phyloP scores from a whole-genome alignment of 2,329 filamentous ascomycete species.

The Dactylella cylindrospora region DNA sequence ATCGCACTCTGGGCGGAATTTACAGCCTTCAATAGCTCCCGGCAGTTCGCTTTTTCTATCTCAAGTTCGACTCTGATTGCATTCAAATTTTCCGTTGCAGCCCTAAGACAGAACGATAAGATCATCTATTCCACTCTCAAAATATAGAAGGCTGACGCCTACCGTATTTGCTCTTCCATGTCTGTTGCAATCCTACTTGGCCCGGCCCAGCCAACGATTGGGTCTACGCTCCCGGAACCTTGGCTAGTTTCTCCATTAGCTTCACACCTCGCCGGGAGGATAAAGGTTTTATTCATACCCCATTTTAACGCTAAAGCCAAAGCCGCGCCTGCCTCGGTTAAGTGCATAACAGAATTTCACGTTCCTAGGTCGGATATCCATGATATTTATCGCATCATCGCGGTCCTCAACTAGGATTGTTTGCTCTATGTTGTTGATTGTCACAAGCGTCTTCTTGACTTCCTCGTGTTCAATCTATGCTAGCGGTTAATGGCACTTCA shows the following conservation, averaged over 20 bases:
- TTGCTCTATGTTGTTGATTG: slow-evolving; percentile 80
- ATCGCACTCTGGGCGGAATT: background rate
- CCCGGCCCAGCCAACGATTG: slow-evolving; percentile 56
- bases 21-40: background rate
- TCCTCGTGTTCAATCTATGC: slow-evolving; percentile 71
- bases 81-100: slow-evolving; percentile 1
- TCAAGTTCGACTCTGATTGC: slow-evolving; percentile 1
- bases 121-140: background rate
- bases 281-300: slow-evolving; percentile 51
- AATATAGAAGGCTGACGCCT: slow-evolving; percentile 23
- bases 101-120: slow-evolving; percentile 1
- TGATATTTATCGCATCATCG: slow-evolving; percentile 66
- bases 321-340: slow-evolving; percentile 62
- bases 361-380: slow-evolving; percentile 69
- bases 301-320: slow-evolving; percentile 62
- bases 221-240: slow-evolving; percentile 47
- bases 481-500: background rate
- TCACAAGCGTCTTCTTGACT: slow-evolving; percentile 79
- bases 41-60: background rate
- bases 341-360: slow-evolving; percentile 72
- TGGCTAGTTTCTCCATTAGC: slow-evolving; percentile 27
- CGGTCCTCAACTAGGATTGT: slow-evolving; percentile 72
- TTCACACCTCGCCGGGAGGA: background rate
- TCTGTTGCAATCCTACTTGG: slow-evolving; percentile 78
- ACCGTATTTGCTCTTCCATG: slow-evolving; percentile 66